Percentiles rank a stretch among this genome's conserved stretches.
Evolutionary conservation across 495 filamentous ascomycete species (phyloP).

Genomic region (Tricharina praecox): DNA sequence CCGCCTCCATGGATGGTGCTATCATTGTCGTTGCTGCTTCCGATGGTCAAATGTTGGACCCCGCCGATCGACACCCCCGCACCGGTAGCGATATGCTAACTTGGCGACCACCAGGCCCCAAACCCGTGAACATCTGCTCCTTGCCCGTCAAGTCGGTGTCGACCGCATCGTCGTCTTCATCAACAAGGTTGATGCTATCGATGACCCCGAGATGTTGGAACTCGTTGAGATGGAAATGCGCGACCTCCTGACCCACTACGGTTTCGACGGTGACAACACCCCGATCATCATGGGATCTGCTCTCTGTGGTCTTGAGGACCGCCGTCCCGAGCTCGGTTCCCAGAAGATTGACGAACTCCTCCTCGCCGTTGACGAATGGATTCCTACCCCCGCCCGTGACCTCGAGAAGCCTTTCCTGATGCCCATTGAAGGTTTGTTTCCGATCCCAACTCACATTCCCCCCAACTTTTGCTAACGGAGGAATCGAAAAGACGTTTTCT

Average conservation of each 20-base stretch:
- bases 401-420: slow-evolving; percentile 96
- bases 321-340: slow-evolving; percentile 70
- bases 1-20: slow-evolving; percentile 92
- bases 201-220: slow-evolving; percentile 98
- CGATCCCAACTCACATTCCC: not conserved
- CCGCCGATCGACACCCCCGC: too few species aligned
- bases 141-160: slow-evolving; percentile 94
- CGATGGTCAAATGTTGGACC: slow-evolving; percentile 79
- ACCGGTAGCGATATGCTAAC: not conserved
- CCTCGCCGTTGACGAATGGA: slow-evolving; percentile 84
- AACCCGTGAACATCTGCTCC: slow-evolving; percentile 92
- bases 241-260: slow-evolving; percentile 77
- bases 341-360: slow-evolving; percentile 76
- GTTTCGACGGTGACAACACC: slow-evolving; percentile 95
- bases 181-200: slow-evolving; percentile 94
- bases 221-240: slow-evolving; percentile 99
- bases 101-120: slow-evolving; percentile 52
- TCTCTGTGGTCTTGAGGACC: slow-evolving; percentile 80
- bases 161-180: slow-evolving; percentile 97
- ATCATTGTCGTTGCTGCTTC: slow-evolving; percentile 97
- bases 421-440: slow-evolving; percentile 52
- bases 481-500: slow-evolving; percentile 62
- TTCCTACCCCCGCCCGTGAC: slow-evolving; percentile 79
- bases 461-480: too few species aligned
- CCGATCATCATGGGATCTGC: slow-evolving; percentile 93